These are phyloP conservation scores for Dendrostoma leiphaemia DNA, from an alignment of 2,329 filamentous ascomycete species.

Conservation along the genomic window DNA sequence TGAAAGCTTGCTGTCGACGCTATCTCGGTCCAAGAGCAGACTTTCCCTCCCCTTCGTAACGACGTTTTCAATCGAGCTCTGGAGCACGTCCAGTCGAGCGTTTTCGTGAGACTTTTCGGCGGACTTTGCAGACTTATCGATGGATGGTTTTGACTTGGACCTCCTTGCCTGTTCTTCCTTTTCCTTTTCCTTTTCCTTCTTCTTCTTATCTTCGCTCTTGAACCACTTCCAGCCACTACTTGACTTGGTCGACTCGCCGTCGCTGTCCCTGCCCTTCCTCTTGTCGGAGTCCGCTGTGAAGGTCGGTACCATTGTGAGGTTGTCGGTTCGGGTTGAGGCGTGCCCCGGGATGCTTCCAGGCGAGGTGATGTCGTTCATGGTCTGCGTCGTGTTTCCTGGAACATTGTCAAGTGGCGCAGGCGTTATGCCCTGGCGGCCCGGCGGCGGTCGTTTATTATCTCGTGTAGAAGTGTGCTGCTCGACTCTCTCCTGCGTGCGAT, in stretches of 20 bases:
- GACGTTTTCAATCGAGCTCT: constrained; percentile 76
- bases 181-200: constrained; percentile 64
- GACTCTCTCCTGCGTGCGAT: constrained; percentile 19
- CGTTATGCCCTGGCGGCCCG: constrained; percentile 20
- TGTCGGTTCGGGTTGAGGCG: constrained; percentile 67
- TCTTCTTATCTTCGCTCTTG: constrained; percentile 73
- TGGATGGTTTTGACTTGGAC: constrained; percentile 58
- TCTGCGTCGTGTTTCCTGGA: constrained; percentile 39
- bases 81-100: constrained; percentile 79
- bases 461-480: constrained; percentile 29
- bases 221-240: constrained; percentile 83
- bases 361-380: constrained; percentile 63
- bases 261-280: constrained; percentile 71
- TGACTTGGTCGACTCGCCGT: constrained; percentile 68
- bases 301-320: constrained; percentile 77
- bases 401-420: constrained; percentile 24
- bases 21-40: constrained; percentile 77
- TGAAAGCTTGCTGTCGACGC: constrained; percentile 66
- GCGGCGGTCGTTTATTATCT: constrained; percentile 29
- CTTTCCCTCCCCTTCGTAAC: constrained; percentile 73
- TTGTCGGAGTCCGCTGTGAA: constrained; percentile 64
- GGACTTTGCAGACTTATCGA: constrained; percentile 53
- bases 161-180: constrained; percentile 66
- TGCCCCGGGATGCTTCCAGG: constrained; percentile 70
- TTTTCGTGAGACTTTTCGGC: constrained; percentile 68